phyloP scores from a whole-genome alignment of 352 stramenopile species.

The Blastocystis sp. region DNA sequence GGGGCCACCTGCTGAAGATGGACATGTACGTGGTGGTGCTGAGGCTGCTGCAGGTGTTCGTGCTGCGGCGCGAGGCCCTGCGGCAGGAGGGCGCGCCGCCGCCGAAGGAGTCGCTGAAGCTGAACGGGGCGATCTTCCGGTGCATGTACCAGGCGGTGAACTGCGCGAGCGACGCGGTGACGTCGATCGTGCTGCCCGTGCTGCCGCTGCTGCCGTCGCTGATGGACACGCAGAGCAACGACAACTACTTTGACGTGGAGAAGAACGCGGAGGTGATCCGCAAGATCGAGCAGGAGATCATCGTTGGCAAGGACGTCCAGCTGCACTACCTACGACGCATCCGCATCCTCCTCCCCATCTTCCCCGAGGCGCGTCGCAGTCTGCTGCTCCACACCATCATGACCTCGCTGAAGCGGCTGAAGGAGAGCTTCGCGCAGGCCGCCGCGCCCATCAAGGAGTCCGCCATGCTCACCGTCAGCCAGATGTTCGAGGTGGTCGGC shows the following conservation, averaged over 20 bases:
- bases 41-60: conserved; percentile 23
- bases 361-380: background rate
- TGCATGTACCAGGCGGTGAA: conserved; percentile 56
- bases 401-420: background rate
- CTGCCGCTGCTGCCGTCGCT: conserved; percentile 14
- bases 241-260: conserved; percentile 21
- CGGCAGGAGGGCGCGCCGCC: background rate
- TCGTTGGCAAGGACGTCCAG: conserved; percentile 21
- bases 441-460: background rate
- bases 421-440: background rate
- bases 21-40: conserved; percentile 54
- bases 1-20: conserved; percentile 46
- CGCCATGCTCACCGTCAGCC: background rate
- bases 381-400: background rate
- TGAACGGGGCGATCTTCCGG: conserved; percentile 52
- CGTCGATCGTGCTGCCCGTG: conserved; percentile 12
- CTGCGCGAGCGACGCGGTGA: conserved; percentile 3
- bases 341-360: conserved; percentile 1
- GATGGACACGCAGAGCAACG: background rate
- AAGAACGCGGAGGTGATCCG: conserved; percentile 26
- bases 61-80: conserved; percentile 2
- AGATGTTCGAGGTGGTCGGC: conserved; percentile 8
- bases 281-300: background rate
- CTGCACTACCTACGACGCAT: conserved; percentile 26
- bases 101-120: background rate